Base-by-base conservation (phyloP, 208 protist genomes). In the Crithidia expoeki region DNA sequence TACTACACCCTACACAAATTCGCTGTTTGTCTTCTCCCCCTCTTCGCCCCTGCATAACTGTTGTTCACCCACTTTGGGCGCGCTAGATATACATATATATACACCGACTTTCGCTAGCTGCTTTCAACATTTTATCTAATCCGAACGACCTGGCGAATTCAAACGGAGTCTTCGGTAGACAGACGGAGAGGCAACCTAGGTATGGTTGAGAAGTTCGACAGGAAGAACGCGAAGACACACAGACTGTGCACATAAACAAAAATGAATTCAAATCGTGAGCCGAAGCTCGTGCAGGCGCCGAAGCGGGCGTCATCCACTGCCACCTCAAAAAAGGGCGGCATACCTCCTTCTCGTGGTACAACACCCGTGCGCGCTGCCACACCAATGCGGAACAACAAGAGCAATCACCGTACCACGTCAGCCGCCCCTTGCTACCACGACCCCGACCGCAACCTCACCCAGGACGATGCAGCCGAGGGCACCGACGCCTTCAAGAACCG, bases 401-500 rank as follows among this genome's bases (percentile, higher is more conserved):
- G n/a, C 4, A 38, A 9, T 3, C 53, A 47, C 17, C 19, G 38
- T 30, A 38, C 57, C 38, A 27, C 71, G 58, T 50, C 64, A 14
- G 28, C 60, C 25, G 4, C 36, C 27, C 40, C 59, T 28, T 30
- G 17, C 0, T 27, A 55, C 65, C 52, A 73, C 44, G 59, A 81
- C 56, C 49, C 72, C 1, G 59, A 86, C 56, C 68, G 72, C 33
- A 65, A 64, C 59, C 56, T 86, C 27, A 83, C 79, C 50, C 25
- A 75, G 19, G 80, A 74, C 14, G 85, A 92, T 34, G 85, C 86
- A 6, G 64, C 76, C 23, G 91, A 92, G 67, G 79, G 74, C 25
- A 93, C 85, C 9, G 85, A 81, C 7, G 91, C 79, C 9, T 96
- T 96, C 68, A 81, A 85, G 60, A 84, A 85, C 59, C 86, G 91